Conservation (phyloP, 108 stramenopile species). For the Skeletonema potamos region DNA sequence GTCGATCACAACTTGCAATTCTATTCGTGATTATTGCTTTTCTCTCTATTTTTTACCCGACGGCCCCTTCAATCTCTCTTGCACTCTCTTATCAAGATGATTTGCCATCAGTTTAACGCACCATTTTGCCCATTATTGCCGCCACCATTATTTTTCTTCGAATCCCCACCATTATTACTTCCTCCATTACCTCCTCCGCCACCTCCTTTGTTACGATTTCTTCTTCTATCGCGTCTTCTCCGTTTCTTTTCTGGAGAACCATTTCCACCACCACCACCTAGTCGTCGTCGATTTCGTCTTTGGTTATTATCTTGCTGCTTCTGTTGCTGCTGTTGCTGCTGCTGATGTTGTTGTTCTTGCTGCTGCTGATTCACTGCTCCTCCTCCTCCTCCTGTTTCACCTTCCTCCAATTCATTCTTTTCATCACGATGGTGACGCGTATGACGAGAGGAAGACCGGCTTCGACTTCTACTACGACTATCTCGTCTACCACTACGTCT, state of each 20-base stretch:
- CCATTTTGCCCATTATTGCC: not conserved
- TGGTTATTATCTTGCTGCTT: not conserved
- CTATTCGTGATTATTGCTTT: not conserved
- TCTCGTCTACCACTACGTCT: conserved; percentile 4
- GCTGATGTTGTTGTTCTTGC: not conserved
- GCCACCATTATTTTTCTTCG: not conserved
- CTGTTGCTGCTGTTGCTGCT: not conserved
- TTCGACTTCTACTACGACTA: not conserved
- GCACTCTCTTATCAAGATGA: not conserved
- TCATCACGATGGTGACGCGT: not conserved
- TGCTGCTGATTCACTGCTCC: not conserved
- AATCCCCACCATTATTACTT: not conserved
- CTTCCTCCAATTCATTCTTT: too few species aligned
- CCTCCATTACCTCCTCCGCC: not conserved
- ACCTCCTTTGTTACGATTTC: conserved; percentile 9
- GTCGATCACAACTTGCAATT: not conserved
- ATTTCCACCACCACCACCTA: not conserved
- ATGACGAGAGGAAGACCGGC: not conserved
- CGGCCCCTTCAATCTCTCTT: not conserved
- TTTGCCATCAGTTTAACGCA: not conserved
- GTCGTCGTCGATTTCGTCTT: conserved; percentile 9
- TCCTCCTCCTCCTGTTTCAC: not conserved
- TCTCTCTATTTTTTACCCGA: not conserved
- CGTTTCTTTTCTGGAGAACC: conserved; percentile 20
- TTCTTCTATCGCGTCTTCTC: conserved; percentile 16